A percentile compares a stretch with the other conserved stretches of the same genome.
These are phyloP conservation scores for Suillus plorans DNA, from an alignment of 768 basidiomycete species.

Conservation along the genomic window DNA sequence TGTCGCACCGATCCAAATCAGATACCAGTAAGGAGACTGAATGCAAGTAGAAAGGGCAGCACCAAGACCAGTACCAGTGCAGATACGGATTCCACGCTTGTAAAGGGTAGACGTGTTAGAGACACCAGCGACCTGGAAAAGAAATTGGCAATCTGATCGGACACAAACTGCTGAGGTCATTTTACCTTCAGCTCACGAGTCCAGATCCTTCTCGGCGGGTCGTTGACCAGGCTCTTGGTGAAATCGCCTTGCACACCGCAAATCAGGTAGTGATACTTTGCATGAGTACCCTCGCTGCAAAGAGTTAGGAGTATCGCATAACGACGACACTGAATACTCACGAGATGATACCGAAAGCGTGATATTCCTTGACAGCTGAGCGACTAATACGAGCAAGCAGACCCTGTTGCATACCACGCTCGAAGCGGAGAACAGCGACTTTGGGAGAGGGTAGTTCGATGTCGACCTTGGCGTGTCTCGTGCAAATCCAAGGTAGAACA, in stretches of 20 bases:
- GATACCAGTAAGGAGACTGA: slow-evolving; percentile 75
- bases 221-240: slow-evolving; percentile 65
- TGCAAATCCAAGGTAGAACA: slow-evolving; percentile 72
- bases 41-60: slow-evolving; percentile 77
- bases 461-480: slow-evolving; percentile 70
- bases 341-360: slow-evolving; percentile 80
- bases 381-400: slow-evolving; percentile 73
- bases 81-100: slow-evolving; percentile 76
- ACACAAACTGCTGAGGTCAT: slow-evolving; percentile 5
- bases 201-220: slow-evolving; percentile 73
- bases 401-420: slow-evolving; percentile 84
- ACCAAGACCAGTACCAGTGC: slow-evolving; percentile 81
- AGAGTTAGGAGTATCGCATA: slow-evolving; percentile 10
- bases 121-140: slow-evolving; percentile 65
- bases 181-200: slow-evolving; percentile 76
- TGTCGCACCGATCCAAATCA: slow-evolving; percentile 71
- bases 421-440: slow-evolving; percentile 75
- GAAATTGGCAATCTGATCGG: neutral
- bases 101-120: slow-evolving; percentile 82
- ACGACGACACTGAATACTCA: slow-evolving; percentile 31
- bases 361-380: slow-evolving; percentile 75
- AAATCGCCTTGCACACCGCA: slow-evolving; percentile 84
- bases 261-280: slow-evolving; percentile 79
- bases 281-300: slow-evolving; percentile 64
- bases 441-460: slow-evolving; percentile 82